phyloP scores from a whole-genome alignment of 1,284 basidiomycete genomes.

The Sporisorium sorghi region DNA sequence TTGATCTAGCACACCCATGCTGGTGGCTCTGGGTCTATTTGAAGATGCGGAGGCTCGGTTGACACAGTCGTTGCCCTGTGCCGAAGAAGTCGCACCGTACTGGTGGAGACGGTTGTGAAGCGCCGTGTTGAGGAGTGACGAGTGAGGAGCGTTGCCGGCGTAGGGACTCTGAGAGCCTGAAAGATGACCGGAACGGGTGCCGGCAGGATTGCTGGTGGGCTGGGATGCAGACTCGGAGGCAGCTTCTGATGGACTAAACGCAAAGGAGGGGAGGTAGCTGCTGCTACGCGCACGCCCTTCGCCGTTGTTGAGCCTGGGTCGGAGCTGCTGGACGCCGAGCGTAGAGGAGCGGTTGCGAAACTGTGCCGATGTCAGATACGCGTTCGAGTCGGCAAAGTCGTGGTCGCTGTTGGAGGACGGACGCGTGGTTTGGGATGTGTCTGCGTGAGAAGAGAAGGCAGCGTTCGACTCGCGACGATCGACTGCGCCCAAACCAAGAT shows the following conservation, averaged over 20 bases:
- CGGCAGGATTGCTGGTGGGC: constrained; percentile 9
- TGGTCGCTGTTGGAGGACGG: constrained; percentile 11
- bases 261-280: constrained; percentile 47
- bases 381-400: constrained; percentile 17
- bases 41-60: constrained; percentile 9
- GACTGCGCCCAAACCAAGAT: constrained; percentile 49
- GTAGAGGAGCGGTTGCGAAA: constrained; percentile 43
- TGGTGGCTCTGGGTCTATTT: constrained; percentile 41
- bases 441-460: not conserved
- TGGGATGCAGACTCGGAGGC: constrained; percentile 12
- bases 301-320: constrained; percentile 29
- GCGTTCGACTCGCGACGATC: not conserved
- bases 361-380: constrained; percentile 23
- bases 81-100: constrained; percentile 17
- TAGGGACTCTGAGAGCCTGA: constrained; percentile 40
- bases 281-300: constrained; percentile 49
- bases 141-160: constrained; percentile 23
- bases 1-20: constrained; percentile 49
- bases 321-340: constrained; percentile 31
- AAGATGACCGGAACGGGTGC: constrained; percentile 15
- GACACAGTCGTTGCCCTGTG: constrained; percentile 6
- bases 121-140: constrained; percentile 41
- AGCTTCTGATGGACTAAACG: constrained; percentile 13
- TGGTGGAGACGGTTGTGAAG: constrained; percentile 43
- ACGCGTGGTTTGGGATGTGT: not conserved